phyloP scores from a whole-genome alignment of 176 grass and related monocot genomes.

The Musa itinerans region DNA sequence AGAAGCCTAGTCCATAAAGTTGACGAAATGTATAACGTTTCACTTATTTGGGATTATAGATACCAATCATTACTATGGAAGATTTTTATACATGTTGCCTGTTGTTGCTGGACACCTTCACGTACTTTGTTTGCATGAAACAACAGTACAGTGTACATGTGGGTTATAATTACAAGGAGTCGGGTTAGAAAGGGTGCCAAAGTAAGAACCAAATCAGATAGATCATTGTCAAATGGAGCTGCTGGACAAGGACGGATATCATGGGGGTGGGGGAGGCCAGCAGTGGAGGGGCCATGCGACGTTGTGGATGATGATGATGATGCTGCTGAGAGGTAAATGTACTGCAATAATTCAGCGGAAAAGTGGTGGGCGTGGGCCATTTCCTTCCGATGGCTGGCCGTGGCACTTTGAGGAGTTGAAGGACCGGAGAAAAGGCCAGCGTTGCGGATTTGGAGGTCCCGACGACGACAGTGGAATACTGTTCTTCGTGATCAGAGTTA shows the following conservation, averaged over 20 bases:
- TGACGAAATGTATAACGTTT: slow-evolving; percentile 5
- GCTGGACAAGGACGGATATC: not conserved
- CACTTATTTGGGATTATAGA: slow-evolving; percentile 7
- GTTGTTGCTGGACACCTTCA: not conserved
- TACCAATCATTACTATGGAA: slow-evolving; percentile 7
- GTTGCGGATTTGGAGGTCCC: too few relatives aligned
- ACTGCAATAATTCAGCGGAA: slow-evolving; percentile 9
- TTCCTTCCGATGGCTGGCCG: not conserved
- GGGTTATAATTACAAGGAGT: not conserved
- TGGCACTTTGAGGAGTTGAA: not conserved
- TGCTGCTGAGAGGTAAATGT: not conserved
- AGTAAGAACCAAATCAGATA: not conserved
- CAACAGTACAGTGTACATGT: not conserved
- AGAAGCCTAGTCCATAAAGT: not conserved
- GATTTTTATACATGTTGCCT: not conserved
- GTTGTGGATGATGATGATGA: not conserved
- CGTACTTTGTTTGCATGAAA: not conserved
- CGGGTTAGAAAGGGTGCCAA: not conserved
- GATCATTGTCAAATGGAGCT: not conserved
- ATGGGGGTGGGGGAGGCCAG: not conserved
- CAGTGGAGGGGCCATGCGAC: not conserved
- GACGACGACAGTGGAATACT: too few relatives aligned
- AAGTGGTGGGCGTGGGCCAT: not conserved
- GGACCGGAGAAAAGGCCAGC: too few relatives aligned
- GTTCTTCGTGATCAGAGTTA: too few relatives aligned